These are phyloP conservation scores for Thinopyrum obtusiflorum DNA, from an alignment of 202 grass and related monocot species.

Conservation along the genomic window DNA sequence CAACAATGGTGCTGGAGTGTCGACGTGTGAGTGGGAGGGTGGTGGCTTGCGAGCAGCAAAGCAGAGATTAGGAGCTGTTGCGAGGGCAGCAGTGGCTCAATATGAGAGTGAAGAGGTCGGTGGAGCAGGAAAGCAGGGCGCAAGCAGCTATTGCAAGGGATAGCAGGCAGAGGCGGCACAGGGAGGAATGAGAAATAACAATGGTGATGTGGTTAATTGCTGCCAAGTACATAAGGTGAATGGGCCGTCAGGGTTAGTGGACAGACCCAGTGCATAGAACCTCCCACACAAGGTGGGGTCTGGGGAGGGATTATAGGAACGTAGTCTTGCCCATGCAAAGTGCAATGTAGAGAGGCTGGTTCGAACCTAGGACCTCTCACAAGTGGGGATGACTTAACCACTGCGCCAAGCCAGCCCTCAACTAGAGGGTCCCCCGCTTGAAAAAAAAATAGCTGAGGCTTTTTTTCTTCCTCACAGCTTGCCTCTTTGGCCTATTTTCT, in stretches of 20 bases:
- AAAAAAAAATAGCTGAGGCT: background rate
- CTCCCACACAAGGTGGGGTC: too few relatives aligned
- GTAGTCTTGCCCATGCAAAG: too few relatives aligned
- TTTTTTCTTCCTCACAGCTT: background rate
- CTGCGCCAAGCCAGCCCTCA: background rate
- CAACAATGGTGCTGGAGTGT: background rate
- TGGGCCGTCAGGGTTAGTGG: background rate
- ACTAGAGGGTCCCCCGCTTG: background rate
- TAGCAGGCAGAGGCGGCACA: background rate
- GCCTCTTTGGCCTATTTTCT: too few relatives aligned
- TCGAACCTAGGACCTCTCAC: too few relatives aligned
- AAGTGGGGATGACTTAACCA: too few relatives aligned
- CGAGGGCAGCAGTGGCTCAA: background rate
- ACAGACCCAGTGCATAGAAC: too few relatives aligned
- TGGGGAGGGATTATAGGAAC: too few relatives aligned
- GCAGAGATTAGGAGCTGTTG: background rate
- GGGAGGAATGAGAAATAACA: background rate
- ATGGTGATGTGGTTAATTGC: background rate
- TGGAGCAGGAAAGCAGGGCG: background rate
- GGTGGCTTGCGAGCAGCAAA: background rate
- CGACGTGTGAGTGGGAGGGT: background rate
- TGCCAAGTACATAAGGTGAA: background rate
- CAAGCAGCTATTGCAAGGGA: background rate
- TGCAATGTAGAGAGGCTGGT: too few relatives aligned
- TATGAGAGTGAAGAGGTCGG: slow-evolving; percentile 45